Base-by-base conservation (phyloP, 1,284 basidiomycete genomes). In the Moesziomyces sp. region DNA sequence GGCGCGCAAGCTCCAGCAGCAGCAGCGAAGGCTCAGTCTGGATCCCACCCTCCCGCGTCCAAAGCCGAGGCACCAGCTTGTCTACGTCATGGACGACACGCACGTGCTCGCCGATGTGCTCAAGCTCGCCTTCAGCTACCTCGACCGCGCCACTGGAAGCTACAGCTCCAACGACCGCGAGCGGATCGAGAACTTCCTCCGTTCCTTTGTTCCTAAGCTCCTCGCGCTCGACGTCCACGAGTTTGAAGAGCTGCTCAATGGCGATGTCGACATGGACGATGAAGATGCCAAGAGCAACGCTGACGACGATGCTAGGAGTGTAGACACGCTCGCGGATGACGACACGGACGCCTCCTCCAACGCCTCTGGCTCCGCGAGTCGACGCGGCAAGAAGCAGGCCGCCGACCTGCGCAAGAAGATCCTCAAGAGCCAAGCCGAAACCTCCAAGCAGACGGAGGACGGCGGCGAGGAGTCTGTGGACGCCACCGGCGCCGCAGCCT, bases 121-220 rank as follows among this genome's bases (percentile, higher is more conserved):
- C 83, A 94, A 94, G 87, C 88, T 99, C 82, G 89, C 95, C 59
- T 91, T 93, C 83, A 90, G 91, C 44, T 97, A 93, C 87, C 88
- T 98, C 75, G 94, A 97, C 80, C 92, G 92, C 76, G 62, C 78
- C 14, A 88, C 88, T 14, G 62, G 68, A 40, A 88, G 90, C 60
- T 92, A 94, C 82, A 91, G 90, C 69, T 85, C 88, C 8, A 87
- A 88, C 57, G 96, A 98, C 85, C 89, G 93, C 51, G 89, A 92
- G 58, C 88, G 89, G 49, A 90, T 97, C 57, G 95, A 97, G 84
- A 87, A 88, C 47, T 94, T 96, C 86, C 86, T 99, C 49, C 89
- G 92, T 33, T 86, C 89, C 19, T 95, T 99, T 84, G 87, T 98
- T 48, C 93, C 94, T 2, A 85, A 90, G 44, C 87, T 98, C 43